These are phyloP conservation scores for Alloascoidea hylecoeti DNA, from an alignment of 805 yeast genomes.

Conservation along the genomic window DNA sequence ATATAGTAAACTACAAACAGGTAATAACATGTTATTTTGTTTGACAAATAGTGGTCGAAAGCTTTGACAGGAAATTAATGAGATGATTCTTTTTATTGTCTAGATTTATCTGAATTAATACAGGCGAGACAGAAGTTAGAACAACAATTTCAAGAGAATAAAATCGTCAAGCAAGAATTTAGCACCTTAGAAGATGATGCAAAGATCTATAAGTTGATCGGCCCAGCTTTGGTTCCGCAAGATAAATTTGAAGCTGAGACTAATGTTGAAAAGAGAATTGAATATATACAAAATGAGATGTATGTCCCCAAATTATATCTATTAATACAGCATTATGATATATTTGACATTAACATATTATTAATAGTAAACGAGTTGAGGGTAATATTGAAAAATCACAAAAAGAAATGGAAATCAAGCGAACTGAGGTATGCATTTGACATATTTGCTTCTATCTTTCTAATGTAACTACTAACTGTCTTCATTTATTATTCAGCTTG, in stretches of 20 bases:
- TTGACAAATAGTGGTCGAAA: not conserved
- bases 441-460: no score
- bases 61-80: not conserved
- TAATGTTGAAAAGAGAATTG: constrained; percentile 82
- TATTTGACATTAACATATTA: not conserved
- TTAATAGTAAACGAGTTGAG: constrained; percentile 47
- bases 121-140: constrained; percentile 76
- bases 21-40: not conserved
- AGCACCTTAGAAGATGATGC: constrained; percentile 48
- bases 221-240: constrained; percentile 86
- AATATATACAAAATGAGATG: constrained; percentile 74
- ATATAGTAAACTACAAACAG: constrained; percentile 23
- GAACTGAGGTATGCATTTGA: constrained; percentile 25
- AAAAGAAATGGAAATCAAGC: constrained; percentile 37
- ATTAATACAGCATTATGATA: not conserved
- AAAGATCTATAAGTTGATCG: constrained; percentile 78
- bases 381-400: constrained; percentile 45
- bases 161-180: constrained; percentile 76
- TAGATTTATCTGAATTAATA: constrained; percentile 32
- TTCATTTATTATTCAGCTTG: no score
- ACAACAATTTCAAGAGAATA: constrained; percentile 88
- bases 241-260: constrained; percentile 68
- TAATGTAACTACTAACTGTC: no score
- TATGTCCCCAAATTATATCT: constrained; percentile 7
- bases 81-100: not conserved